Conservation (phyloP, 805 yeast species). For the Ogataea nakhonphanomensis region DNA sequence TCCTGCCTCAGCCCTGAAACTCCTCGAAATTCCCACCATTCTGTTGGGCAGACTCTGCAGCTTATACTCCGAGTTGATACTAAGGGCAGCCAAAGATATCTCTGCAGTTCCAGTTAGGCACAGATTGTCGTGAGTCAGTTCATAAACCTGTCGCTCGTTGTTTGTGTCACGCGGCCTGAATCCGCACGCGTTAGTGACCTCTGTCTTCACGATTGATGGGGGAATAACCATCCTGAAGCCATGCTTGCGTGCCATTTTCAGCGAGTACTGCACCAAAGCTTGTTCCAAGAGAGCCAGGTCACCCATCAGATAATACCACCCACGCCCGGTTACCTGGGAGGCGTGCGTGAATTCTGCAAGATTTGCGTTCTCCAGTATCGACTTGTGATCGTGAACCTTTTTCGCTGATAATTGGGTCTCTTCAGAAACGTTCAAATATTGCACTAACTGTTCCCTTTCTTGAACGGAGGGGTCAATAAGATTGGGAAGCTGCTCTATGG, state of each 20-base stretch:
- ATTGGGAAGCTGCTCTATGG: conserved; percentile 61
- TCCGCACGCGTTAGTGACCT: conserved; percentile 84
- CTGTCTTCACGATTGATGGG: conserved; percentile 80
- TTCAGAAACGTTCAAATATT: conserved; percentile 48
- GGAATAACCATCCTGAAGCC: conserved; percentile 77
- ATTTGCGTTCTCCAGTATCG: conserved; percentile 63
- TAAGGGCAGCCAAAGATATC: conserved; percentile 83
- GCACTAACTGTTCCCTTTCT: conserved; percentile 41
- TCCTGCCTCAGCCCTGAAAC: conserved; percentile 96
- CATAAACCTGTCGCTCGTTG: conserved; percentile 81
- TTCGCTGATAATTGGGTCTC: conserved; percentile 12
- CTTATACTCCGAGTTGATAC: conserved; percentile 41
- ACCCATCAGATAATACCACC: conserved; percentile 81
- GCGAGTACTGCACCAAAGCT: conserved; percentile 79
- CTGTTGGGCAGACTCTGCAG: conserved; percentile 47
- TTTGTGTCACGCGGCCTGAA: conserved; percentile 89
- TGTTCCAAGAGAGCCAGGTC: conserved; percentile 89
- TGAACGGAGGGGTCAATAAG: conserved; percentile 48
- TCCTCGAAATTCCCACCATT: conserved; percentile 76
- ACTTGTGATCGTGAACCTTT: conserved; percentile 53
- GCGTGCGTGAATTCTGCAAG: conserved; percentile 72
- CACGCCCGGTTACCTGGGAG: conserved; percentile 71
- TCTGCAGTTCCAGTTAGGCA: conserved; percentile 94
- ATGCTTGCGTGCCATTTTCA: conserved; percentile 56
- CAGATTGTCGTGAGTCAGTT: conserved; percentile 43